Evolutionary conservation across 352 stramenopile species (phyloP).

Genomic region (Phytopythium cucurbitacearum): DNA sequence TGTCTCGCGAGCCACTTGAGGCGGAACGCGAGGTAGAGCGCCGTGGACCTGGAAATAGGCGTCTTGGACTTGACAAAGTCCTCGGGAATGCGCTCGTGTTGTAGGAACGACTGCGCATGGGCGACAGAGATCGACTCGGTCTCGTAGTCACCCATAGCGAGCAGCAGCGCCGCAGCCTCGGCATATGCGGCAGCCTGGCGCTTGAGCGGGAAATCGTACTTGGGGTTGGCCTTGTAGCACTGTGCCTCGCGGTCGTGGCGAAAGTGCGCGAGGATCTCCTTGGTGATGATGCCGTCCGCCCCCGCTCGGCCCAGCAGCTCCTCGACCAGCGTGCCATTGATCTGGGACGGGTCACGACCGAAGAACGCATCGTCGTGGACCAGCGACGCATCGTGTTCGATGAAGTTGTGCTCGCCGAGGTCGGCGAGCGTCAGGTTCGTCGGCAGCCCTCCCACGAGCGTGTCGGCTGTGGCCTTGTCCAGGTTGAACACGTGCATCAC

Average conservation of each 20-base stretch:
- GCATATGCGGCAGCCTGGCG: constrained; percentile 30
- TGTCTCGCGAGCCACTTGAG: constrained; percentile 32
- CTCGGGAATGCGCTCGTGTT: constrained; percentile 42
- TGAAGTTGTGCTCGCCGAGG: constrained; percentile 48
- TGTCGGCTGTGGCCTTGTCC: constrained; percentile 25
- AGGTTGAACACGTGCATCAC: constrained; percentile 51
- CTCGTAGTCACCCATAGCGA: constrained; percentile 40
- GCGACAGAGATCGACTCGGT: constrained; percentile 32
- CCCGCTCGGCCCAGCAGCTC: constrained; percentile 27
- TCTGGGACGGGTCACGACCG: constrained; percentile 26
- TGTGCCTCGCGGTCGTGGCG: constrained; percentile 38
- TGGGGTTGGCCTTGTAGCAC: constrained; percentile 31
- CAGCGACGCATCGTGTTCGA: constrained; percentile 73
- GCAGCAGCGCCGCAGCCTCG: constrained; percentile 40
- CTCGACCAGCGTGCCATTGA: constrained; percentile 43
- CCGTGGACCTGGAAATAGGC: constrained; percentile 23
- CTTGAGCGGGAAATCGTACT: constrained; percentile 40
- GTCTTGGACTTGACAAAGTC: constrained; percentile 30
- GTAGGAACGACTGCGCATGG: constrained; percentile 38
- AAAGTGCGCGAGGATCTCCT: constrained; percentile 31
- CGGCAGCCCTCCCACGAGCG: constrained; percentile 26
- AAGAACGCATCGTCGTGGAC: constrained; percentile 54
- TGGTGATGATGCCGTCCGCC: constrained; percentile 26
- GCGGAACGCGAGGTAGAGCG: constrained; percentile 32
- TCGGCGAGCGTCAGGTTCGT: constrained; percentile 43